Evolutionary conservation across 2,329 filamentous ascomycete species (phyloP), one percentile per base, ranked within the genome.

Genomic region (Colletotrichum somersetense): DNA sequence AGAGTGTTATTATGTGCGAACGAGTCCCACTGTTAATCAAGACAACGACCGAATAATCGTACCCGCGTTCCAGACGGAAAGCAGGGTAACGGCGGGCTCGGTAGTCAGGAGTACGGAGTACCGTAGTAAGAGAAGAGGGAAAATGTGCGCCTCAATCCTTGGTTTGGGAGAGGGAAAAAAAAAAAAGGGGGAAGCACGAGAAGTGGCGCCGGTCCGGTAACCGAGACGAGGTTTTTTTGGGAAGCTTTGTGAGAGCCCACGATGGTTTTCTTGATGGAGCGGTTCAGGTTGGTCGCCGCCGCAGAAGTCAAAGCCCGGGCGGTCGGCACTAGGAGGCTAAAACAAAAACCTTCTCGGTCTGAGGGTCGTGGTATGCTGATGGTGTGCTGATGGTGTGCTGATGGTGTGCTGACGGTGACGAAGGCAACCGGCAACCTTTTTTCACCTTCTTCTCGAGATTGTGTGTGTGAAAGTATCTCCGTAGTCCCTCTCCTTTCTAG

Each of bases 21-120:
- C 5, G 38, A 53, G 61, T 72, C 59, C 66, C 66, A 64, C 69
- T 64, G 46, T 66, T 70, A 69, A 72, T 72, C 55, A 62, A 69
- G 44, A 61, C 59, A 56, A 44, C 53, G 55, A 65, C 59, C 53
- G 66, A 62, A 38, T 52, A 61, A 20, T 38, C 8, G 5, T 16
- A 42, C 40, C 40, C 40, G 55, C 61, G 66, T 23, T 59, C 55
- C 53, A 46, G 57, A 55, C 52, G 55, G 55, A 42, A 26, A 50
- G 46, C 48, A 42, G 59, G 66, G 66, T 42, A 30, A 48, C 35
- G 68, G 52, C 33, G 23, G 38, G 26, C 38, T 44, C 42, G 42
- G 42, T 72, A 69, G 46, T 65, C 66, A 69, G 70, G 70, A 70
- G 66, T 30, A 30, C 3, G 30, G 30, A 30, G 30, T 5, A 30